Percentiles rank a stretch among this genome's conserved stretches.
phyloP scores from a whole-genome alignment of 1,284 basidiomycete genomes.

The Moesziomyces sp. region DNA sequence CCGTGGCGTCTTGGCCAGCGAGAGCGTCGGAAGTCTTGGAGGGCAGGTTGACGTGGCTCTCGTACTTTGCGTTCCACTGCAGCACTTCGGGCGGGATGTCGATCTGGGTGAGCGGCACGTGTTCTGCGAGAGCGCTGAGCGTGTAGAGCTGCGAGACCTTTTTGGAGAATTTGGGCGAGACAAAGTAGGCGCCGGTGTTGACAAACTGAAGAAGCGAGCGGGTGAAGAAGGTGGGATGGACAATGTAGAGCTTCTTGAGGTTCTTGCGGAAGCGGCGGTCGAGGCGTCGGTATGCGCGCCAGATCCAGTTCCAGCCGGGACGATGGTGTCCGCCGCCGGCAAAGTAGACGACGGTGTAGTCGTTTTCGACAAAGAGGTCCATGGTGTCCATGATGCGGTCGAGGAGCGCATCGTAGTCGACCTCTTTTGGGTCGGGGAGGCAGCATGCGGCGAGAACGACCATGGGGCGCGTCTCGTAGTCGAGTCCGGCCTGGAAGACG shows the following conservation, averaged over 20 bases:
- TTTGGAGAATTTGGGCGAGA: conserved; percentile 88
- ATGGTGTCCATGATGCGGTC: conserved; percentile 66
- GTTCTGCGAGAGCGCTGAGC: conserved; percentile 77
- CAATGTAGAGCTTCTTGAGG: conserved; percentile 83
- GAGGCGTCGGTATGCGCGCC: conserved; percentile 77
- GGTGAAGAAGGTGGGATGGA: conserved; percentile 86
- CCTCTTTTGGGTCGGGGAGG: conserved; percentile 79
- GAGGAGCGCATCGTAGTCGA: conserved; percentile 81
- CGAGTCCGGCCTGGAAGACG: conserved; percentile 86
- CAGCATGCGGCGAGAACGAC: conserved; percentile 77
- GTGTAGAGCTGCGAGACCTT: conserved; percentile 81
- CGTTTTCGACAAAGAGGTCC: conserved; percentile 73
- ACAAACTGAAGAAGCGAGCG: conserved; percentile 77
- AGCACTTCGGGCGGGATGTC: conserved; percentile 84
- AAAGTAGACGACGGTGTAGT: conserved; percentile 86
- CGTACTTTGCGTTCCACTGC: conserved; percentile 68
- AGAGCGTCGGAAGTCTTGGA: not conserved
- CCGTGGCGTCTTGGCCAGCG: conserved; percentile 73
- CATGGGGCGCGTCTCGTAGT: conserved; percentile 89
- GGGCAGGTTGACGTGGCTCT: conserved; percentile 27
- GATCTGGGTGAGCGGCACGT: conserved; percentile 83
- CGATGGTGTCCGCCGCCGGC: conserved; percentile 80
- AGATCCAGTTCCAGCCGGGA: conserved; percentile 87
- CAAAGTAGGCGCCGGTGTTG: conserved; percentile 82
- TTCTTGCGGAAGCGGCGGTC: conserved; percentile 78